These are phyloP conservation scores for Schwanniomyces sp. DNA, from an alignment of 805 yeast genomes.

Conservation along the genomic window DNA sequence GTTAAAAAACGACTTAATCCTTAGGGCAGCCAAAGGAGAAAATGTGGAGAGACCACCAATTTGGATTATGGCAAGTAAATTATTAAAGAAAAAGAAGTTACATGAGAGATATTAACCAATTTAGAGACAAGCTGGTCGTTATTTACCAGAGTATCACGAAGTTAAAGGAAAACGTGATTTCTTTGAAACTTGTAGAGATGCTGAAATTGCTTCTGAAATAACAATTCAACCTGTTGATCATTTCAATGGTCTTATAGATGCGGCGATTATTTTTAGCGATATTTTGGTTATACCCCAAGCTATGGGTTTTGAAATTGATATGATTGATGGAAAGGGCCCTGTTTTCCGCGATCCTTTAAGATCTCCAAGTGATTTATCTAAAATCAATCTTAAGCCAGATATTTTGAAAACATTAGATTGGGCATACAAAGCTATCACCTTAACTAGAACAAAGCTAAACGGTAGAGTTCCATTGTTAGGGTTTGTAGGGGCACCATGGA, in stretches of 20 bases:
- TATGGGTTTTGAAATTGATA: slow-evolving; percentile 92
- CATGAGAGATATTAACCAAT: slow-evolving; percentile 5
- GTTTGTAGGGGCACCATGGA: slow-evolving; percentile 98
- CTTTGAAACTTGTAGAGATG: slow-evolving; percentile 92
- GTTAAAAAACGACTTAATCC: slow-evolving; percentile 82
- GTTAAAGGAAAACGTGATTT: slow-evolving; percentile 86
- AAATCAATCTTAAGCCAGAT: slow-evolving; percentile 63
- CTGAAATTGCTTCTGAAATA: slow-evolving; percentile 89
- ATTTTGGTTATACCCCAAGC: slow-evolving; percentile 97
- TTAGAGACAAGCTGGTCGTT: slow-evolving; percentile 92
- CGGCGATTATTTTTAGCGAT: slow-evolving; percentile 95
- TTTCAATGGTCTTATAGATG: slow-evolving; percentile 86
- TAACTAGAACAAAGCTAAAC: slow-evolving; percentile 79
- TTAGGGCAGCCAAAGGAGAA: slow-evolving; percentile 91
- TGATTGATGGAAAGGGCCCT: slow-evolving; percentile 95
- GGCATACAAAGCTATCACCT: slow-evolving; percentile 92
- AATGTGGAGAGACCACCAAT: slow-evolving; percentile 94
- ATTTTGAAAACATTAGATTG: slow-evolving; percentile 79
- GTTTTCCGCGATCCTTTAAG: slow-evolving; percentile 87
- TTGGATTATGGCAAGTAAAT: slow-evolving; percentile 80
- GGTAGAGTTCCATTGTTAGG: slow-evolving; percentile 96
- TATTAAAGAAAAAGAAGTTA: background rate
- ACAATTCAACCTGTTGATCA: slow-evolving; percentile 95
- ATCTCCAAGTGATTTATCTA: slow-evolving; percentile 62
- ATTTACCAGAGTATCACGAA: slow-evolving; percentile 86